Conservation (phyloP, 768 basidiomycete genomes). For the Filobasidium floriforme region DNA sequence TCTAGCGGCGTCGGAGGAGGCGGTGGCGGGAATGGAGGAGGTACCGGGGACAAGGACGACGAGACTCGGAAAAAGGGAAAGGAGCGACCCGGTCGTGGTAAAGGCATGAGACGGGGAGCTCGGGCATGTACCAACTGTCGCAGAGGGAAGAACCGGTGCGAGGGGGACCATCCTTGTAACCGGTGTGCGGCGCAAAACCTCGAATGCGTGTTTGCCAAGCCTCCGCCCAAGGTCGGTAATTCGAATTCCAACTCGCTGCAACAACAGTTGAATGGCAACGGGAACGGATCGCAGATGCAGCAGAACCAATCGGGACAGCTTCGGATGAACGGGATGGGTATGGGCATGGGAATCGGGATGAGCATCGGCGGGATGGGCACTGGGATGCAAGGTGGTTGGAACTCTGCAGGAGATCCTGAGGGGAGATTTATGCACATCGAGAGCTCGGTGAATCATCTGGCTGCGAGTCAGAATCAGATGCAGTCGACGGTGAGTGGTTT, state of each 20-base stretch:
- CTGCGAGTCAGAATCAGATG: constrained; percentile 39
- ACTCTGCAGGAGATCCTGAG: constrained; percentile 24
- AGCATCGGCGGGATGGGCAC: neutral
- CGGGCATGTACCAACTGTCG: constrained; percentile 30
- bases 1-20: too few species aligned
- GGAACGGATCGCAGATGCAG: neutral
- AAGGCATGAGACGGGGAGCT: constrained; percentile 21
- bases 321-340: neutral
- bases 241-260: neutral
- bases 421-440: constrained; percentile 34
- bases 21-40: too few species aligned
- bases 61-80: neutral
- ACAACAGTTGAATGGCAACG: constrained; percentile 4
- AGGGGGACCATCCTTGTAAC: constrained; percentile 27
- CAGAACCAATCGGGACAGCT: neutral
- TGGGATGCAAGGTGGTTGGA: constrained; percentile 9
- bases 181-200: constrained; percentile 35
- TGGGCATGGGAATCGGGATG: neutral
- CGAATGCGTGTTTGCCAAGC: constrained; percentile 40
- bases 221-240: constrained; percentile 23
- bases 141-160: constrained; percentile 42
- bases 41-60: too few species aligned
- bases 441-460: constrained; percentile 32
- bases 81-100: constrained; percentile 1
- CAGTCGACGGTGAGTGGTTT: constrained; percentile 32